A percentile compares a stretch with the other conserved stretches of the same genome.
Conservation (phyloP, 805 yeast genomes). For the Candida tammaniensis region DNA sequence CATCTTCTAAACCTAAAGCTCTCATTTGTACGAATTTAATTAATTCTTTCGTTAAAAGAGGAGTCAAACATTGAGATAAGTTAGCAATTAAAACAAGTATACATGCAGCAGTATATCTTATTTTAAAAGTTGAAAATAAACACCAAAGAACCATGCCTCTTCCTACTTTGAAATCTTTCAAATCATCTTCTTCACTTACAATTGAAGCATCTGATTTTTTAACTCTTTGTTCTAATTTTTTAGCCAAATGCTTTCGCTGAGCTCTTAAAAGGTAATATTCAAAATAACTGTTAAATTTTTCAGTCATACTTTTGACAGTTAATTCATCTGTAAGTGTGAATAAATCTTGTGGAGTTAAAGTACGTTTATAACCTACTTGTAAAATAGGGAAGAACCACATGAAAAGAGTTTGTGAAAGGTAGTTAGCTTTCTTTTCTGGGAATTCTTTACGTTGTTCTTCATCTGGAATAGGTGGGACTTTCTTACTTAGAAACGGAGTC, state of each 20-base stretch:
- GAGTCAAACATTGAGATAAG: conserved; percentile 28
- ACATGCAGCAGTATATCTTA: conserved; percentile 21
- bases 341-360: conserved; percentile 63
- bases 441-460: conserved; percentile 47
- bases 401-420: conserved; percentile 46
- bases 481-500: conserved; percentile 31
- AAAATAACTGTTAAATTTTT: conserved; percentile 20
- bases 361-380: conserved; percentile 67
- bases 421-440: conserved; percentile 41
- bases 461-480: conserved; percentile 52
- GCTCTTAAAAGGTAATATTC: conserved; percentile 21
- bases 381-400: conserved; percentile 70
- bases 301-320: conserved; percentile 32
- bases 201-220: neutral
- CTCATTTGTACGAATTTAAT: conserved; percentile 32
- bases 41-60: conserved; percentile 36
- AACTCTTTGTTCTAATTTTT: conserved; percentile 17
- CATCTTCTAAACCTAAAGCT: conserved; percentile 21
- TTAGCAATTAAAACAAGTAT: conserved; percentile 23
- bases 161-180: conserved; percentile 29
- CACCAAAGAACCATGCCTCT: conserved; percentile 14
- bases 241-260: conserved; percentile 18
- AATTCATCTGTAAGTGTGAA: conserved; percentile 36
- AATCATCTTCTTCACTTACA: conserved; percentile 19
- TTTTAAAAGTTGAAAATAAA: conserved; percentile 11